phyloP scores from a whole-genome alignment of 768 basidiomycete species.

The Paxillus involutus region DNA sequence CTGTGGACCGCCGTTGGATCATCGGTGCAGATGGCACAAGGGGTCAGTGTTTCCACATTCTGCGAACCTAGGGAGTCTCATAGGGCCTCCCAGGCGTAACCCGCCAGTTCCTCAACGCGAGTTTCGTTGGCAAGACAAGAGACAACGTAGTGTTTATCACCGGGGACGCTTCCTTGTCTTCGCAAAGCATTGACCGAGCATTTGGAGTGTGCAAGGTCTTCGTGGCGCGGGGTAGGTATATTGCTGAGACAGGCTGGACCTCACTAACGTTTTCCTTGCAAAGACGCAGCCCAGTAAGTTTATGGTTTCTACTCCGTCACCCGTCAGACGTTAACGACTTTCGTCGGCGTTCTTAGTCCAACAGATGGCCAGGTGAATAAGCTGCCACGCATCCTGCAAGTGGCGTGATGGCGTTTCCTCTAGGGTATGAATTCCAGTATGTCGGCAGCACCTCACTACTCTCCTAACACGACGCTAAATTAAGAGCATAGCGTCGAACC shows the following conservation, averaged over 20 bases:
- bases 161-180: slow-evolving; percentile 36
- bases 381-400: background rate
- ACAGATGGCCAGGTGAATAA: slow-evolving; percentile 10
- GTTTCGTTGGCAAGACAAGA: slow-evolving; percentile 37
- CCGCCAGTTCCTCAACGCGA: slow-evolving; percentile 29
- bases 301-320: background rate
- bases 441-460: background rate
- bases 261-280: no score
- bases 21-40: slow-evolving; percentile 40
- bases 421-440: slow-evolving; percentile 15
- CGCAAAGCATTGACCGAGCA: slow-evolving; percentile 2
- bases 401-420: background rate
- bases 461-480: background rate
- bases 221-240: no score
- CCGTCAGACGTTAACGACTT: background rate
- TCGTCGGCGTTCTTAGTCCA: slow-evolving; percentile 6
- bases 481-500: slow-evolving; percentile 23
- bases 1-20: slow-evolving; percentile 24
- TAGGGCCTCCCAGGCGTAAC: slow-evolving; percentile 22
- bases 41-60: slow-evolving; percentile 12
- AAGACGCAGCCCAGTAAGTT: no score
- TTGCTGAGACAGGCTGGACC: no score
- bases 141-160: slow-evolving; percentile 24
- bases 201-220: background rate
- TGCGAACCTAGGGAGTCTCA: background rate